Percentiles rank a stretch among this genome's conserved stretches.
Evolutionary conservation across 1,139 yeast species (phyloP).

Genomic region (Nakaseomyces delphensis): DNA sequence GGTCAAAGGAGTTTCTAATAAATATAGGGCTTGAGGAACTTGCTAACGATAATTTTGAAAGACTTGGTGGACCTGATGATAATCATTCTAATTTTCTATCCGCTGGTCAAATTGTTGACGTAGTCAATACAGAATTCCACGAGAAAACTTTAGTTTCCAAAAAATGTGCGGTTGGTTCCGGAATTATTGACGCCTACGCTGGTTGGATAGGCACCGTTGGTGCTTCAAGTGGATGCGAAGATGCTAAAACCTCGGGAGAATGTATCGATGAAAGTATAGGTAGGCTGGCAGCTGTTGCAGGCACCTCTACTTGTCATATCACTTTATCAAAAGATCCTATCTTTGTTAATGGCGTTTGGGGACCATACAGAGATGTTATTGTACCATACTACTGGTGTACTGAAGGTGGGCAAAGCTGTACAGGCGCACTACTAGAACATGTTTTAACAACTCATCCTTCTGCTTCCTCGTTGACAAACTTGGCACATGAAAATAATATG

Average conservation of each 20-base stretch:
- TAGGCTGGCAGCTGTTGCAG: slow-evolving; percentile 94
- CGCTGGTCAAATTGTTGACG: slow-evolving; percentile 86
- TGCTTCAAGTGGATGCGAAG: slow-evolving; percentile 48
- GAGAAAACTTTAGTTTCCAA: slow-evolving; percentile 73
- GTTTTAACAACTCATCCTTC: slow-evolving; percentile 91
- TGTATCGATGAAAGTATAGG: slow-evolving; percentile 61
- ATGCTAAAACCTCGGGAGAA: slow-evolving; percentile 35
- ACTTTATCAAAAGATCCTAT: slow-evolving; percentile 78
- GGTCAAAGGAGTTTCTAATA: slow-evolving; percentile 73
- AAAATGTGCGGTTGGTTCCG: slow-evolving; percentile 80
- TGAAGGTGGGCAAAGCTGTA: slow-evolving; percentile 98
- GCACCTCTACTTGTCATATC: slow-evolving; percentile 94
- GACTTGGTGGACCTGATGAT: slow-evolving; percentile 62
- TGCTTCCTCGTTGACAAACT: slow-evolving; percentile 53
- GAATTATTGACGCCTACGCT: slow-evolving; percentile 95
- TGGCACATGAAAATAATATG: slow-evolving; percentile 55
- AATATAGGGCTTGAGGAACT: slow-evolving; percentile 68
- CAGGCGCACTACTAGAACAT: slow-evolving; percentile 89
- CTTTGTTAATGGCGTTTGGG: slow-evolving; percentile 97
- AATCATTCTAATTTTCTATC: slow-evolving; percentile 49
- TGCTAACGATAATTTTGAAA: slow-evolving; percentile 62
- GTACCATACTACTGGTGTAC: slow-evolving; percentile 89
- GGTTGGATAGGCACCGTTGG: slow-evolving; percentile 99
- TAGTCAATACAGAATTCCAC: slow-evolving; percentile 60
- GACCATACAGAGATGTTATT: slow-evolving; percentile 90